Percentiles rank a stretch among this genome's conserved stretches.
Evolutionary conservation across 2,329 filamentous ascomycete genomes (phyloP).

Genomic region (Fusarium acutatum): DNA sequence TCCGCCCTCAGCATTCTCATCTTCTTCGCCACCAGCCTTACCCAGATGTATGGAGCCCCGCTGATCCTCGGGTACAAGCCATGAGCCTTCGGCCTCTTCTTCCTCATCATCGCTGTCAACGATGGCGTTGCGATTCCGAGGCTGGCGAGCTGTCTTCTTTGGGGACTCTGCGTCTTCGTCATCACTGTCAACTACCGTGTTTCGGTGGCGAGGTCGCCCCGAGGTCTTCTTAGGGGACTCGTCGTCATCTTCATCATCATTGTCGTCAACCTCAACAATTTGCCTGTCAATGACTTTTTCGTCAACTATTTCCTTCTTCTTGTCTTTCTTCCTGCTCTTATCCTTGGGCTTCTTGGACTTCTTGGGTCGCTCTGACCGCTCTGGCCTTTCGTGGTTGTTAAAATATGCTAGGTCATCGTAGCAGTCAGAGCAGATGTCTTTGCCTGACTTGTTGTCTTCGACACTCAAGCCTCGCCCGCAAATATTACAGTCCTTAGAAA

Average conservation of each 20-base stretch:
- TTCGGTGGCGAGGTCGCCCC: slow-evolving; percentile 24
- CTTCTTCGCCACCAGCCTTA: slow-evolving; percentile 83
- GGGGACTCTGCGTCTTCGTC: slow-evolving; percentile 26
- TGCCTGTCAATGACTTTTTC: slow-evolving; percentile 22
- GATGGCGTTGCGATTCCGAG: slow-evolving; percentile 64
- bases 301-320: slow-evolving; percentile 25
- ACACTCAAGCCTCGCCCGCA: slow-evolving; percentile 75
- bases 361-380: slow-evolving; percentile 51
- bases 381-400: slow-evolving; percentile 55
- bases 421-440: slow-evolving; percentile 75
- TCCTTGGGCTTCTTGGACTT: slow-evolving; percentile 32
- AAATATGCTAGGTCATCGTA: slow-evolving; percentile 76
- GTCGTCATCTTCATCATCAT: slow-evolving; percentile 36
- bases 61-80: slow-evolving; percentile 78
- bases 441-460: slow-evolving; percentile 52
- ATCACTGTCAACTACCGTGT: slow-evolving; percentile 29
- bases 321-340: slow-evolving; percentile 26
- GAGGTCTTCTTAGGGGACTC: slow-evolving; percentile 24
- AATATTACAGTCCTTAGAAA: slow-evolving; percentile 81
- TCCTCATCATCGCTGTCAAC: slow-evolving; percentile 73
- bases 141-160: slow-evolving; percentile 44
- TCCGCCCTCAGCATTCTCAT: slow-evolving; percentile 87
- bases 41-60: slow-evolving; percentile 69
- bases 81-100: slow-evolving; percentile 77
- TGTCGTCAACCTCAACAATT: slow-evolving; percentile 26